Conservation (phyloP, 306 rosid genomes). For the Prunus mira region DNA sequence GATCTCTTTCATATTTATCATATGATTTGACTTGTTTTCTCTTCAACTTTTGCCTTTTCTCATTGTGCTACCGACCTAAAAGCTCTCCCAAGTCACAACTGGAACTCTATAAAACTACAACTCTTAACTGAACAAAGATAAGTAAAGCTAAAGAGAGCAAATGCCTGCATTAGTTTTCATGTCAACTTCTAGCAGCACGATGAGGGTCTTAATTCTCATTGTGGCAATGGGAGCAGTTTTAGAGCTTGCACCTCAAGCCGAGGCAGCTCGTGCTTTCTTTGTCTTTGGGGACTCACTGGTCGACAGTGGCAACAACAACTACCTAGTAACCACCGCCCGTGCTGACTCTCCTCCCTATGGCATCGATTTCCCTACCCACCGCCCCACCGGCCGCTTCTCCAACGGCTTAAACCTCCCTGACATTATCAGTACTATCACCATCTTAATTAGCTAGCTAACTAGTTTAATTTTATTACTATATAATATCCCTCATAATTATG, state of each 20-base stretch:
- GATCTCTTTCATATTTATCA: neutral
- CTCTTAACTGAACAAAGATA: neutral
- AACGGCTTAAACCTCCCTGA: conserved; percentile 64
- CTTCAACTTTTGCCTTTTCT: neutral
- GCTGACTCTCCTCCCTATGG: conserved; percentile 60
- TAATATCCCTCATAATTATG: neutral
- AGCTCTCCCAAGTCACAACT: neutral
- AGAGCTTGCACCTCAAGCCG: conserved; percentile 5
- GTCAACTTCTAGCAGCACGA: neutral
- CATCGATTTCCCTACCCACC: conserved; percentile 48
- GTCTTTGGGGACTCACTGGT: conserved; percentile 62
- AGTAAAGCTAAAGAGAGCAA: neutral
- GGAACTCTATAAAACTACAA: neutral
- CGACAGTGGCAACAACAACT: conserved; percentile 58
- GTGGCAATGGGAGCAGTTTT: neutral
- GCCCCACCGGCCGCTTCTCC: conserved; percentile 69
- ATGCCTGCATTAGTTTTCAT: neutral
- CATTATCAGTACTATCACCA: conserved; percentile 29
- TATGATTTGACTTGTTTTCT: neutral
- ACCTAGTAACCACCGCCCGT: conserved; percentile 45
- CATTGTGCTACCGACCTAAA: neutral
- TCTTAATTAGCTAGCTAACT: neutral
- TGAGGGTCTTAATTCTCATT: neutral
- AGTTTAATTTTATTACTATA: neutral
- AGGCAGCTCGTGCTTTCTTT: conserved; percentile 39